Evolutionary conservation across 768 basidiomycete species (phyloP), one percentile per base, ranked within the genome.

Genomic region (Naganishia randhawae): DNA sequence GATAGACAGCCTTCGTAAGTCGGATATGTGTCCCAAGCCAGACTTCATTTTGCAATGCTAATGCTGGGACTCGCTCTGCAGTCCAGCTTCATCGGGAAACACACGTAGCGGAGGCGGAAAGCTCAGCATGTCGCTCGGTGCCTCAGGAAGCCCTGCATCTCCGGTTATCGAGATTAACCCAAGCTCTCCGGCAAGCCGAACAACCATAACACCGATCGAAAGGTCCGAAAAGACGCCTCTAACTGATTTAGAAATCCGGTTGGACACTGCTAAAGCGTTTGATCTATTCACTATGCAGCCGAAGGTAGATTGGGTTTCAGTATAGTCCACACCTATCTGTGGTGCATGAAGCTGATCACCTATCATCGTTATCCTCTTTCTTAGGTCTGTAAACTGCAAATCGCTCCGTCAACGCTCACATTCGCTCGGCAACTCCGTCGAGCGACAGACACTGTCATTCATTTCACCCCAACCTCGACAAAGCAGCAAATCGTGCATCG

Each of bases 201-300:
- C 35, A 4, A 37, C 41, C 33, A 55, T 69, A 35, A 69, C 69
- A 19, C 69, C 69, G 0, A 41, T 66, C 17, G 69, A 69, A 35
- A 33, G 69, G 32, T 42, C 64, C 6, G 53, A 64, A 11, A 45
- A 71, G 0, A 50, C 77, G 74, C 84, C 90, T 7, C 81, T 95
- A 22, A 80, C 85, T 31, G 90, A 93, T 71, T 84, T 99, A 17
- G 95, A 98, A 77, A 82, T 85, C 37, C 83, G 91, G 31, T 83
- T 99, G 37, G 84, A 87, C 32, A 88, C 91, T 0, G 85, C 88
- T 33, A 83, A 85, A 22, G 91, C 91, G 9, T 81, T 97, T 32
- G 96, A 99, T 78, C 87, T 99, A 51, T 99, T 99, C 78, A 91
- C 91, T 1, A 95, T 99, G 92, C 85, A 86, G 71, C 89, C 89